phyloP scores from a whole-genome alignment of 306 rosid genomes.

The Erythrophleum fordii region DNA sequence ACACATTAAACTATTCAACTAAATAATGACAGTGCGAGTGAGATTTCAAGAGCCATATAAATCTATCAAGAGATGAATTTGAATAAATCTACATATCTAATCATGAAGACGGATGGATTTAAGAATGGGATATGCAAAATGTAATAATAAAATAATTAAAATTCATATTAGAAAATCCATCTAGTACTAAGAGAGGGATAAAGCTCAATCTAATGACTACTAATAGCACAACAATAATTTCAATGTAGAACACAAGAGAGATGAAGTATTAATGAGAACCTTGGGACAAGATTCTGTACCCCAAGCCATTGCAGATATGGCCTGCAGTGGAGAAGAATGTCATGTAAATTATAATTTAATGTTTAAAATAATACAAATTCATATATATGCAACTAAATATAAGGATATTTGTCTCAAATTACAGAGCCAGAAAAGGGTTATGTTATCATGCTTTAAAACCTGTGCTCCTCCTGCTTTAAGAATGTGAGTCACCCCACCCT shows the following conservation, averaged over 20 bases:
- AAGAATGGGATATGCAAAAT: conserved; percentile 6
- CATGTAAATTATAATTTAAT: conserved; percentile 13
- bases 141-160: not conserved
- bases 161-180: not conserved
- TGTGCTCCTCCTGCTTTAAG: conserved; percentile 99
- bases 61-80: conserved; percentile 12
- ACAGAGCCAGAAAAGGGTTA: conserved; percentile 16
- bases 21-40: not conserved
- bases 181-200: not conserved
- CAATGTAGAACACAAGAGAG: conserved; percentile 16
- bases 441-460: conserved; percentile 56
- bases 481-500: conserved; percentile 97
- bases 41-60: conserved; percentile 13
- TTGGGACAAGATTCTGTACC: conserved; percentile 98
- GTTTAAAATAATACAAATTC: conserved; percentile 11
- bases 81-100: not conserved
- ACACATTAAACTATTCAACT: conserved; percentile 16
- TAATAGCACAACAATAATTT: conserved; percentile 12
- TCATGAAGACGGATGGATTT: conserved; percentile 17
- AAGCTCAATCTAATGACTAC: not conserved
- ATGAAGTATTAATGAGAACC: conserved; percentile 44
- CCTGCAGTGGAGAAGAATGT: conserved; percentile 54
- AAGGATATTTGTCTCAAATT: conserved; percentile 17
- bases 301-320: conserved; percentile 98
- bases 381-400: conserved; percentile 6